Percentiles rank a stretch among this genome's conserved stretches.
Evolutionary conservation across 2,329 filamentous ascomycete species (phyloP).

Genomic region (Septoria linicola): DNA sequence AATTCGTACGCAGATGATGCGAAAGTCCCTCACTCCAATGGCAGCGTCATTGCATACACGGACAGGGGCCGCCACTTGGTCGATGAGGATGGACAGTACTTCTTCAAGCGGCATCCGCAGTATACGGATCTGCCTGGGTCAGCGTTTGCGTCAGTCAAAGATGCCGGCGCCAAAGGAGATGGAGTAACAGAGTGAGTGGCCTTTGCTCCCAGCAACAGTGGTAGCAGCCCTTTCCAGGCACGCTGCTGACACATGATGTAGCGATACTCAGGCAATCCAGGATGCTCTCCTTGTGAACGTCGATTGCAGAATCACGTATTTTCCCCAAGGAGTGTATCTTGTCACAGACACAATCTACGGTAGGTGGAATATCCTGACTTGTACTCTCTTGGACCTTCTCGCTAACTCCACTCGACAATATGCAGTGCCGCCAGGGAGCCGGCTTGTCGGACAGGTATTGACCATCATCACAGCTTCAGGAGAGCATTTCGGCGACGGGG

Average conservation of each 20-base stretch:
- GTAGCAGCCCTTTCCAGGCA: no score
- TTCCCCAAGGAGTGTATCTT: constrained; percentile 49
- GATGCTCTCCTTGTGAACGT: constrained; percentile 27
- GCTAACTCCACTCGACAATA: background rate
- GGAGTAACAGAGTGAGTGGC: constrained; percentile 18
- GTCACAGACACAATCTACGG: constrained; percentile 47
- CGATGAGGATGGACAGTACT: constrained; percentile 40
- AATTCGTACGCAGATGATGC: constrained; percentile 23
- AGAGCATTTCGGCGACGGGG: constrained; percentile 45
- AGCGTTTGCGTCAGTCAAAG: constrained; percentile 51
- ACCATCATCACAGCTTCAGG: constrained; percentile 53
- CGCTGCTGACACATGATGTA: background rate
- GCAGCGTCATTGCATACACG: constrained; percentile 24
- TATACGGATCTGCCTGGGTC: constrained; percentile 45
- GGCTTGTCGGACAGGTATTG: constrained; percentile 58
- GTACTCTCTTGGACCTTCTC: background rate
- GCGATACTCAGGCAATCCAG: constrained; percentile 37
- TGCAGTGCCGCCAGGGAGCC: constrained; percentile 47
- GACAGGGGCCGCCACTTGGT: constrained; percentile 22
- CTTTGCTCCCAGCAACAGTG: no score
- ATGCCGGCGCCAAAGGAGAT: constrained; percentile 38
- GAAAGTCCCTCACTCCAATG: constrained; percentile 13
- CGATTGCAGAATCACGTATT: constrained; percentile 43
- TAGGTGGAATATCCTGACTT: background rate
- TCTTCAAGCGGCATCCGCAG: constrained; percentile 44